Conservation (phyloP, 2,329 filamentous ascomycete genomes). For the Penicillium sp. region DNA sequence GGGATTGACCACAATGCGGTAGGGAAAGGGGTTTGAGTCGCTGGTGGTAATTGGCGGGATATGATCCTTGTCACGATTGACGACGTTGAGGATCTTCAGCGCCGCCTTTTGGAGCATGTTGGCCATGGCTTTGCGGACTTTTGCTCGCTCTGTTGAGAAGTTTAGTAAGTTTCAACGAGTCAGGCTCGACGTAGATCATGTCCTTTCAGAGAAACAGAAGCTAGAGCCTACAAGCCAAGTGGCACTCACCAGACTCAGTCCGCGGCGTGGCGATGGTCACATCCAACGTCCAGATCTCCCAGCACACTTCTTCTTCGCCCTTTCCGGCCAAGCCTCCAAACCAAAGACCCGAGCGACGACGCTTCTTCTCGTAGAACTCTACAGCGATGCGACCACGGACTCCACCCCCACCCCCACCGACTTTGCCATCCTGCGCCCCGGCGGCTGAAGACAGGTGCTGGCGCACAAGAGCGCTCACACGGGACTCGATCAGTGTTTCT, state of each 20-base stretch:
- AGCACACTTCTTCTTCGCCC: slow-evolving; percentile 89
- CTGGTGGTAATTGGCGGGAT: slow-evolving; percentile 95
- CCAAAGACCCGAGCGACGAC: slow-evolving; percentile 73
- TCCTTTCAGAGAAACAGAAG: not conserved
- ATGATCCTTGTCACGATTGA: slow-evolving; percentile 87
- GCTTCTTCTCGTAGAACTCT: slow-evolving; percentile 91
- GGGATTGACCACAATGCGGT: slow-evolving; percentile 85
- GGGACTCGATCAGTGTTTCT: slow-evolving; percentile 89
- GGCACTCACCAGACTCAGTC: slow-evolving; percentile 74
- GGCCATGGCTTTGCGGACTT: slow-evolving; percentile 87
- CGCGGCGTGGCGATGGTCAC: slow-evolving; percentile 88
- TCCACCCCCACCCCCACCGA: slow-evolving; percentile 46
- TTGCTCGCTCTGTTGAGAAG: slow-evolving; percentile 65
- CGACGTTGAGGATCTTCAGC: slow-evolving; percentile 84
- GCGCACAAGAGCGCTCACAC: slow-evolving; percentile 73
- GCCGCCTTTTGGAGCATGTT: slow-evolving; percentile 82
- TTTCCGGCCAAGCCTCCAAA: slow-evolving; percentile 55
- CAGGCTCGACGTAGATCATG: not conserved
- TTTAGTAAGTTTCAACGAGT: not conserved
- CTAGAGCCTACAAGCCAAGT: not conserved
- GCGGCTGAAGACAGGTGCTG: slow-evolving; percentile 65
- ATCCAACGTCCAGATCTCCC: slow-evolving; percentile 94
- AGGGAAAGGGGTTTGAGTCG: slow-evolving; percentile 90
- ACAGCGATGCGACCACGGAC: slow-evolving; percentile 77
- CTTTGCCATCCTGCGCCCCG: slow-evolving; percentile 45